Percentiles rank a stretch among this genome's conserved stretches.
phyloP scores from a whole-genome alignment of 2,329 filamentous ascomycete genomes.

The Verruconis gallopava region DNA sequence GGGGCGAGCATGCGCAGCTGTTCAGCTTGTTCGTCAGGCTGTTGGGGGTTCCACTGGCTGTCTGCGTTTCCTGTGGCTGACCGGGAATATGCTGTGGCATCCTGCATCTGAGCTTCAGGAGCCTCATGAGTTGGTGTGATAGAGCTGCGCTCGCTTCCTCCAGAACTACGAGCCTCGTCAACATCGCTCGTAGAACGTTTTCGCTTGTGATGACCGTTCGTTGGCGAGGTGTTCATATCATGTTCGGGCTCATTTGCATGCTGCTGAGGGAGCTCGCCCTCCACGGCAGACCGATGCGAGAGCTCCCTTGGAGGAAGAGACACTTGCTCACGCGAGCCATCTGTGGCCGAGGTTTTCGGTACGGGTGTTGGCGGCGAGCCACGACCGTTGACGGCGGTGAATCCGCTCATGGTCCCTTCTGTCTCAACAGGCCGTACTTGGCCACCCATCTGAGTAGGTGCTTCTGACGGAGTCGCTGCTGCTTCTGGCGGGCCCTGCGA shows the following conservation, averaged over 20 bases:
- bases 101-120: background rate
- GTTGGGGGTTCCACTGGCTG: conserved; percentile 1
- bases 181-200: conserved; percentile 54
- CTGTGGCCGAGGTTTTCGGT: background rate
- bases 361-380: background rate
- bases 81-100: background rate
- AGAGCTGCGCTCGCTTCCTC: conserved; percentile 14
- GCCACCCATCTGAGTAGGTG: background rate
- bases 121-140: background rate
- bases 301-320: background rate
- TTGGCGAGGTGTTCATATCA: conserved; percentile 13
- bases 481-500: background rate
- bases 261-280: background rate
- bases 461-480: background rate
- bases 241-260: conserved; percentile 1
- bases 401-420: conserved; percentile 5
- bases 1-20: background rate
- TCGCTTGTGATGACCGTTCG: conserved; percentile 34
- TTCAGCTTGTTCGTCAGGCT: background rate
- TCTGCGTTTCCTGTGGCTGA: background rate
- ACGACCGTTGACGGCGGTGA: conserved; percentile 8
- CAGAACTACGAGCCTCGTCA: conserved; percentile 23
- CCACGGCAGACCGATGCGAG: background rate
- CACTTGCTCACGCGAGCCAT: background rate
- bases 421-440: background rate